Percentiles rank a stretch among this genome's conserved stretches.
phyloP scores from a whole-genome alignment of 257 asterid species.

The Solanum acaule region DNA sequence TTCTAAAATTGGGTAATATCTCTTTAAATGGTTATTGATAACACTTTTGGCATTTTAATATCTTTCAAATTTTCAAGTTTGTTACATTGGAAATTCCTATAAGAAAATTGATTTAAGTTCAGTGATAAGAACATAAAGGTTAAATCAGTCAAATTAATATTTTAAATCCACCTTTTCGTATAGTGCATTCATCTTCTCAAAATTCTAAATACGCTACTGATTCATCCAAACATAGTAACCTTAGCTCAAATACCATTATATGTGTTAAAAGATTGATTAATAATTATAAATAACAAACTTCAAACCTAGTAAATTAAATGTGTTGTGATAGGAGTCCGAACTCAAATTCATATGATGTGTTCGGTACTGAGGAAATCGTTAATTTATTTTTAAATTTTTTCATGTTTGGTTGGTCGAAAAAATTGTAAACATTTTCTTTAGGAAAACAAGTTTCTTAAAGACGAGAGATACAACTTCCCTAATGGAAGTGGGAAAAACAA shows the following conservation, averaged over 20 bases:
- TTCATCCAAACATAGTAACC: not conserved
- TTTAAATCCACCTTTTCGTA: no score
- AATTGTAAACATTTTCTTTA: not conserved
- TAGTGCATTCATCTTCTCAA: not conserved
- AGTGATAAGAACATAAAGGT: no score
- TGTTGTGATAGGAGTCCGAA: not conserved
- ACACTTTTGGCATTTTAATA: no score
- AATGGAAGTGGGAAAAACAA: not conserved
- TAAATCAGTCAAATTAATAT: no score
- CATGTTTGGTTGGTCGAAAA: not conserved
- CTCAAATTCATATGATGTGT: not conserved
- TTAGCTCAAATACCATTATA: not conserved
- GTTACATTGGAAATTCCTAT: not conserved
- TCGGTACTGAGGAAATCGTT: not conserved
- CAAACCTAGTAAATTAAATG: not conserved
- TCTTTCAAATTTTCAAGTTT: not conserved
- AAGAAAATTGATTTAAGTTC: not conserved
- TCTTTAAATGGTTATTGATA: no score
- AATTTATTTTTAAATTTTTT: not conserved
- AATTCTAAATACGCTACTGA: not conserved
- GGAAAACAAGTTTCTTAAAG: not conserved
- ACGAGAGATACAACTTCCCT: not conserved
- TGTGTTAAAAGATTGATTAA: not conserved
- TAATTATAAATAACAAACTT: not conserved
- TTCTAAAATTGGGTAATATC: not conserved